A percentile compares a stretch with the other conserved stretches of the same genome.
These are phyloP conservation scores for Polytrichum commune DNA, from an alignment of 225 moss, liverwort and hornwort species.

Conservation along the genomic window DNA sequence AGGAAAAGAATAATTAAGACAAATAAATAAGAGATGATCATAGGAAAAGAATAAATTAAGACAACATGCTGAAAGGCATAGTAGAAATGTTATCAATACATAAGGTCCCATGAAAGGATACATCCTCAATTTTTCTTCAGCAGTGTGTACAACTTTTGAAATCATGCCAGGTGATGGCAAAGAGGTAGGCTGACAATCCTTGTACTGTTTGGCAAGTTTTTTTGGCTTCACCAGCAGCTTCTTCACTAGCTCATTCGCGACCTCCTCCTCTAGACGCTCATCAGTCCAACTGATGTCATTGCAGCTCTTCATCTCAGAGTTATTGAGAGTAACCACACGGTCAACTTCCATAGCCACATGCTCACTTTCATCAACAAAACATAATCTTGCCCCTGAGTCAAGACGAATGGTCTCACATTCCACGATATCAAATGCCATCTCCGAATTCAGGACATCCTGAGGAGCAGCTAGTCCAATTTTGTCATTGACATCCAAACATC, in stretches of 20 bases:
- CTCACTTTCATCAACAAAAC: slow-evolving; percentile 18
- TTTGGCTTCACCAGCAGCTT: slow-evolving; percentile 50
- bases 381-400: slow-evolving; percentile 22
- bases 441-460: slow-evolving; percentile 15
- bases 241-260: slow-evolving; percentile 39
- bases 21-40: neutral
- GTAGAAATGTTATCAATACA: neutral
- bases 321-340: neutral
- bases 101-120: slow-evolving; percentile 28
- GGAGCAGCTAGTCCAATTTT: neutral
- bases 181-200: slow-evolving; percentile 15
- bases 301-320: slow-evolving; percentile 2
- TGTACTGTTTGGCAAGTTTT: slow-evolving; percentile 42
- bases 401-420: slow-evolving; percentile 2
- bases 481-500: neutral
- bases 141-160: slow-evolving; percentile 16
- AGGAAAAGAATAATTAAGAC: neutral
- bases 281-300: slow-evolving; percentile 7
- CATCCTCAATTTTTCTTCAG: slow-evolving; percentile 58
- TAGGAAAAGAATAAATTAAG: neutral
- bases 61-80: neutral
- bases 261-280: slow-evolving; percentile 10
- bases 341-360: slow-evolving; percentile 6
- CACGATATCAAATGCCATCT: slow-evolving; percentile 11
- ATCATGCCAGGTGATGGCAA: slow-evolving; percentile 4